These are phyloP conservation scores for Meyerozyma elateridarum DNA, from an alignment of 1,139 yeast species.

Conservation along the genomic window DNA sequence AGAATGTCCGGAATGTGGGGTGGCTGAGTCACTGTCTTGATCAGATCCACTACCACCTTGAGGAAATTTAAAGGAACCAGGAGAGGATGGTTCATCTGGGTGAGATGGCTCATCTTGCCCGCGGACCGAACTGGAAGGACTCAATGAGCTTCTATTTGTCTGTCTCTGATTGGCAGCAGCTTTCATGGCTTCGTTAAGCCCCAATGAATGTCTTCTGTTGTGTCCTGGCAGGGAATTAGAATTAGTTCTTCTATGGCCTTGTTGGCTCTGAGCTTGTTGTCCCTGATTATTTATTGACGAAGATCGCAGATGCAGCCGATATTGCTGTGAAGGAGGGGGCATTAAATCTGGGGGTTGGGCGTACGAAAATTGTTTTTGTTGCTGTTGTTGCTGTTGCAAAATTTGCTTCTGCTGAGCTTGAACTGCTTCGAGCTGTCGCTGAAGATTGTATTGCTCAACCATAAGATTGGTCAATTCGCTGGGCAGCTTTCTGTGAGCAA, in stretches of 20 bases:
- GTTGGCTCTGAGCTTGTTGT: conserved; percentile 6
- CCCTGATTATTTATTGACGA: conserved; percentile 21
- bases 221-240: conserved; percentile 54
- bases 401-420: conserved; percentile 91
- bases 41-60: conserved; percentile 6
- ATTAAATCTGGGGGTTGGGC: conserved; percentile 18
- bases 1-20: conserved; percentile 16
- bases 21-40: conserved; percentile 5
- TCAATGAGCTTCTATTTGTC: conserved; percentile 32
- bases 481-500: conserved; percentile 93
- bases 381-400: conserved; percentile 58
- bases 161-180: conserved; percentile 91
- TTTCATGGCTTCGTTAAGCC: conserved; percentile 89
- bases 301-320: conserved; percentile 37
- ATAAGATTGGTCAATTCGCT: conserved; percentile 90
- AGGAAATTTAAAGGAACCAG: conserved; percentile 39
- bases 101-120: conserved; percentile 6
- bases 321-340: conserved; percentile 27
- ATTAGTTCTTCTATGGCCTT: conserved; percentile 34
- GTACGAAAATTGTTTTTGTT: conserved; percentile 19
- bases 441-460: conserved; percentile 90
- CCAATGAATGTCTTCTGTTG: conserved; percentile 85
- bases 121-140: conserved; percentile 27
- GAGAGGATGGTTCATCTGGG: conserved; percentile 6
- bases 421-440: conserved; percentile 85